phyloP scores from a whole-genome alignment of 2,329 filamentous ascomycete genomes.

The Fusarium sp. region DNA sequence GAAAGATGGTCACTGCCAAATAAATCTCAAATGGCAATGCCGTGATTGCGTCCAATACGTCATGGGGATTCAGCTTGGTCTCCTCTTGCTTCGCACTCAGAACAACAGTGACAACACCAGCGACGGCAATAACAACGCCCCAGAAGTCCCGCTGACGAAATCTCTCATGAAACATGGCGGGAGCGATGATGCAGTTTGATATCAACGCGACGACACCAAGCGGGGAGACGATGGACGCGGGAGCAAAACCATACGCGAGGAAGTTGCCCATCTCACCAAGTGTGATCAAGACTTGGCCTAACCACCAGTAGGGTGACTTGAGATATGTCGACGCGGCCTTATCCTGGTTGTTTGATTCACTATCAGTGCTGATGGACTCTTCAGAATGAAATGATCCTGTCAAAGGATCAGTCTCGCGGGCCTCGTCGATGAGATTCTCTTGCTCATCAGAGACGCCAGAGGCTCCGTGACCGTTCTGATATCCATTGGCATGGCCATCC shows the following conservation, averaged over 20 bases:
- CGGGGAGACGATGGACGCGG: constrained; percentile 96
- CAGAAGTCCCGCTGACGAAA: constrained; percentile 88
- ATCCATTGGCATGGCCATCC: constrained; percentile 35
- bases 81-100: constrained; percentile 91
- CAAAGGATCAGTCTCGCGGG: constrained; percentile 64
- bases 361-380: constrained; percentile 40
- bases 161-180: constrained; percentile 89
- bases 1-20: constrained; percentile 76
- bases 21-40: constrained; percentile 93
- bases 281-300: constrained; percentile 91
- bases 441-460: constrained; percentile 22
- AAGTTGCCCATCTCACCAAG: constrained; percentile 97
- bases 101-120: constrained; percentile 91
- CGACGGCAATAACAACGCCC: constrained; percentile 89
- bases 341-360: constrained; percentile 43
- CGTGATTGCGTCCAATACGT: constrained; percentile 91
- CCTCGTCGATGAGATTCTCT: constrained; percentile 51
- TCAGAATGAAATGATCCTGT: constrained; percentile 62
- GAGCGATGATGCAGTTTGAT: constrained; percentile 96
- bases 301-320: constrained; percentile 95
- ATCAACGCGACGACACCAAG: constrained; percentile 96
- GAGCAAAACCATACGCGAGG: constrained; percentile 95
- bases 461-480: constrained; percentile 30
- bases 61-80: constrained; percentile 88
- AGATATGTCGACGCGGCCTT: constrained; percentile 78